phyloP scores from a whole-genome alignment of 2,329 filamentous ascomycete genomes.

The Penicillium italicum region DNA sequence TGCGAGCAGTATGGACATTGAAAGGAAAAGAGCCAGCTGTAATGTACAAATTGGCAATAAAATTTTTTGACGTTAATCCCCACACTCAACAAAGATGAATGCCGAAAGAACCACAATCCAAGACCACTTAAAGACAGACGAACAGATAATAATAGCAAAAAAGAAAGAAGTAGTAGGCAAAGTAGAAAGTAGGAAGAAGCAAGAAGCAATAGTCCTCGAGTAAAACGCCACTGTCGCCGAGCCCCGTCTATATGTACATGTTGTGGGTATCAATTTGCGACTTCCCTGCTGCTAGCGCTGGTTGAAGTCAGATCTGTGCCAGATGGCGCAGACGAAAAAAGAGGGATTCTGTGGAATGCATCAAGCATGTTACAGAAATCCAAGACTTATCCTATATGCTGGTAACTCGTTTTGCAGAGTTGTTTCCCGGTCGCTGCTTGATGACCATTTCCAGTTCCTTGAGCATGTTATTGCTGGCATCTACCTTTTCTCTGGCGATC shows the following conservation, averaged over 20 bases:
- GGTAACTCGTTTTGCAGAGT: constrained; percentile 42
- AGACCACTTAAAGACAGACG: background rate
- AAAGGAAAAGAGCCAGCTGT: background rate
- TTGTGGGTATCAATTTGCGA: constrained; percentile 34
- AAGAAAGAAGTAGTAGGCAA: constrained; percentile 5
- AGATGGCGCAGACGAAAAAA: background rate
- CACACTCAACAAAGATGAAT: background rate
- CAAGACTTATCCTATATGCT: constrained; percentile 36
- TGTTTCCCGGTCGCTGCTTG: constrained; percentile 50
- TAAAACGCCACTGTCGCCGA: constrained; percentile 32
- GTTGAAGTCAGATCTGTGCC: constrained; percentile 9
- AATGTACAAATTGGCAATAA: constrained; percentile 1
- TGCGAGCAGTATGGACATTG: background rate
- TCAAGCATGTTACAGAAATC: background rate
- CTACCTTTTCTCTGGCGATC: constrained; percentile 66
- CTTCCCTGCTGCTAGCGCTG: constrained; percentile 16
- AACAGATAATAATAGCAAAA: constrained; percentile 9
- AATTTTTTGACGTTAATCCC: background rate
- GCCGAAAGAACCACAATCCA: background rate
- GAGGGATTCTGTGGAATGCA: background rate
- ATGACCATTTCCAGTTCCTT: constrained; percentile 91
- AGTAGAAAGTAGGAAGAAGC: background rate
- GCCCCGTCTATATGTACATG: constrained; percentile 30
- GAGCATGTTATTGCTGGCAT: constrained; percentile 85
- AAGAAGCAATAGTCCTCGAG: constrained; percentile 5